phyloP scores from a whole-genome alignment of 2,329 filamentous ascomycete genomes.

The Penicillium nordicum region DNA sequence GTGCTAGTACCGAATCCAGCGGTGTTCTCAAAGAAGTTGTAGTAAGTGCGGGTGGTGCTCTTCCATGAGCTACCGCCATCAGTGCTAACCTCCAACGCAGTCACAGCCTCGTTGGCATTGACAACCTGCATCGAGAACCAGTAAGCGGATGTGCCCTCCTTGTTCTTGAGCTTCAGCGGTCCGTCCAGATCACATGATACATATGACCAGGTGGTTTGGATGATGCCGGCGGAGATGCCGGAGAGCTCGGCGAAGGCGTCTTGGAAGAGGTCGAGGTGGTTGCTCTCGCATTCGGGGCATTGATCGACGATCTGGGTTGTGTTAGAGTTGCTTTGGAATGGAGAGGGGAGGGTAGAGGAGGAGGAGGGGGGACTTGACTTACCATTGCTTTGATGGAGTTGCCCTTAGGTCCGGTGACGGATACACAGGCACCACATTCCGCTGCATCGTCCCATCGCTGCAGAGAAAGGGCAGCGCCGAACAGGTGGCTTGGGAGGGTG shows the following conservation, averaged over 20 bases:
- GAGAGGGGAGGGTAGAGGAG: too few relatives aligned
- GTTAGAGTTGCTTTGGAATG: background rate
- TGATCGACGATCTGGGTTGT: slow-evolving; percentile 51
- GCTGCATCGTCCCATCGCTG: slow-evolving; percentile 53
- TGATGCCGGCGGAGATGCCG: slow-evolving; percentile 45
- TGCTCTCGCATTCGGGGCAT: slow-evolving; percentile 53
- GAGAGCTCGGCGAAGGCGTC: slow-evolving; percentile 51
- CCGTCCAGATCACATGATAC: slow-evolving; percentile 52
- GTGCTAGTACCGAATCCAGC: slow-evolving; percentile 54
- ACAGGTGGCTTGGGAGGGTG: slow-evolving; percentile 56
- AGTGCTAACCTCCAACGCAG: slow-evolving; percentile 58
- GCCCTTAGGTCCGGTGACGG: slow-evolving; percentile 51
- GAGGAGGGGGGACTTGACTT: slow-evolving; percentile 18
- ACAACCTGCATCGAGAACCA: slow-evolving; percentile 64
- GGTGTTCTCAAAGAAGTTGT: slow-evolving; percentile 62
- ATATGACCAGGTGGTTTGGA: slow-evolving; percentile 50
- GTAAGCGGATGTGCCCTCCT: slow-evolving; percentile 46
- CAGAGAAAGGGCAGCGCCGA: slow-evolving; percentile 59
- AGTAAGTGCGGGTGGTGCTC: slow-evolving; percentile 51
- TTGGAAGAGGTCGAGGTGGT: slow-evolving; percentile 57
- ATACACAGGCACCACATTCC: slow-evolving; percentile 61
- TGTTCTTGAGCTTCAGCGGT: slow-evolving; percentile 52
- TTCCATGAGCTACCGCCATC: slow-evolving; percentile 60
- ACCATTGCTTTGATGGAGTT: slow-evolving; percentile 64
- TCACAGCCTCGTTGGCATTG: slow-evolving; percentile 58